Percentiles rank a stretch among this genome's conserved stretches.
Conservation (phyloP, 2,329 filamentous ascomycete species). For the Cladophialophora bantiana region DNA sequence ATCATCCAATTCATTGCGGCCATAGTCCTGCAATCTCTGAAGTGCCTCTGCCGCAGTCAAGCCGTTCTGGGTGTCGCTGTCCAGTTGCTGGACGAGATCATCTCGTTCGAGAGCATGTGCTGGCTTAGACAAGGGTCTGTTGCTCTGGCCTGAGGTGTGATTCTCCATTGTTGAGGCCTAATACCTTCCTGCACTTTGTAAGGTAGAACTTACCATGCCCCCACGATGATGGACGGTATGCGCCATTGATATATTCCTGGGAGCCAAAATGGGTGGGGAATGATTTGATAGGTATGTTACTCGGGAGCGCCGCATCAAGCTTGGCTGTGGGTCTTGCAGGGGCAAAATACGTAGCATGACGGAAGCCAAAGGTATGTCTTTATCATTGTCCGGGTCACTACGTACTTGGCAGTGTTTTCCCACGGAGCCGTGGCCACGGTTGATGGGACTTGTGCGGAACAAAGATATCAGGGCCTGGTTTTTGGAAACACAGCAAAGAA, state of each 20-base stretch:
- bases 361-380: neutral
- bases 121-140: constrained; percentile 64
- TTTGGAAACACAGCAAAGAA: neutral
- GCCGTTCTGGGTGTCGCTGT: constrained; percentile 53
- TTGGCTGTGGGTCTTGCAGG: neutral
- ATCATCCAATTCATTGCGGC: constrained; percentile 71
- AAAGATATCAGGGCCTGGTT: neutral
- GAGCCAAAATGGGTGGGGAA: neutral
- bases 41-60: constrained; percentile 62
- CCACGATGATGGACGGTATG: neutral
- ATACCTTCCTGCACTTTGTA: neutral
- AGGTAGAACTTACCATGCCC: neutral
- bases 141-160: constrained; percentile 56
- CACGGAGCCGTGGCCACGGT: neutral
- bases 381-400: neutral
- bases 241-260: neutral
- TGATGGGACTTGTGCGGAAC: neutral
- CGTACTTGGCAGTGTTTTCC: neutral
- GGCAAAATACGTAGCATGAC: neutral
- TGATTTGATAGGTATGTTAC: neutral
- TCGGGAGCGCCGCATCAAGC: neutral
- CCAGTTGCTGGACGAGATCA: constrained; percentile 62
- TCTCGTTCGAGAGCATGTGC: constrained; percentile 67
- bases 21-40: constrained; percentile 62
- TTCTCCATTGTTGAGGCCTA: constrained; percentile 29